phyloP scores from a whole-genome alignment of 1,139 yeast species.

The Pneumocystis sp. region DNA sequence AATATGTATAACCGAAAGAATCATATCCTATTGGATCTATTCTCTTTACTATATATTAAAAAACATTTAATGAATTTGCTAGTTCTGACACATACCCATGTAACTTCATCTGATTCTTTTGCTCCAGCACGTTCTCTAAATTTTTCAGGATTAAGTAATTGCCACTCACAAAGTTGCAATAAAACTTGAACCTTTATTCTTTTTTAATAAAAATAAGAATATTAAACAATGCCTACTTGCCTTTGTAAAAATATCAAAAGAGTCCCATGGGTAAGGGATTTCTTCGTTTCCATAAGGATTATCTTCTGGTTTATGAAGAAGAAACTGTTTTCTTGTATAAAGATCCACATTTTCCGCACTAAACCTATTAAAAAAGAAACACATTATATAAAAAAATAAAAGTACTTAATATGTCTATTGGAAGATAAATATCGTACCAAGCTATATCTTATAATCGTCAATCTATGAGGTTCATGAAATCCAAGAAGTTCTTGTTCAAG shows the following conservation, averaged over 20 bases:
- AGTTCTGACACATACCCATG: constrained; percentile 11
- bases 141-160: constrained; percentile 12
- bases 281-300: background rate
- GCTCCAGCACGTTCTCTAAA: constrained; percentile 16
- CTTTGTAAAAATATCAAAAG: background rate
- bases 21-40: constrained; percentile 25
- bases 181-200: constrained; percentile 9
- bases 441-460: background rate
- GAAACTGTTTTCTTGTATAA: constrained; percentile 5
- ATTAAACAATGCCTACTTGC: background rate
- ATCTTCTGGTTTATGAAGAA: constrained; percentile 3
- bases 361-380: background rate
- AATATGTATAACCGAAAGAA: constrained; percentile 21
- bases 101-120: constrained; percentile 13
- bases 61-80: constrained; percentile 1
- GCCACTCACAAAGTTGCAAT: constrained; percentile 14
- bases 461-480: background rate
- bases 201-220: background rate
- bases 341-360: background rate
- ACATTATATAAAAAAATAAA: background rate
- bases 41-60: constrained; percentile 13
- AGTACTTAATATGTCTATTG: background rate
- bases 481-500: background rate
- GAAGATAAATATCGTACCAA: background rate
- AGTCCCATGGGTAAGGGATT: background rate